phyloP scores from a whole-genome alignment of 495 filamentous ascomycete genomes.

The Paragyromitra xinjiangensis region DNA sequence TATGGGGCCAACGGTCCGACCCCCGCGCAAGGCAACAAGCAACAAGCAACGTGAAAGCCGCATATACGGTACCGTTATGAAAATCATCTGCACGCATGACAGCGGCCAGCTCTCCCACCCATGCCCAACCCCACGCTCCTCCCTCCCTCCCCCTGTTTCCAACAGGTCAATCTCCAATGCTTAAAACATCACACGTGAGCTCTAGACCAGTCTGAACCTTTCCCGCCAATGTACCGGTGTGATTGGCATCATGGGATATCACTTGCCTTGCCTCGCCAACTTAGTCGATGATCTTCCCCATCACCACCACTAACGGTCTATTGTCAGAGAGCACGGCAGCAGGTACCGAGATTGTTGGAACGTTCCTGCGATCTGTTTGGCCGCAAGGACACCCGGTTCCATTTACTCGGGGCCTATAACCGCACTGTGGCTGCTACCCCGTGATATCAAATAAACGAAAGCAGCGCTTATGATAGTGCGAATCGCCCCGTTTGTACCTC shows the following conservation, averaged over 20 bases:
- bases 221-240: neutral
- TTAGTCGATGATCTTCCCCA: slow-evolving; percentile 21
- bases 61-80: slow-evolving; percentile 29
- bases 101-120: slow-evolving; percentile 26
- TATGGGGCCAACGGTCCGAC: slow-evolving; percentile 43
- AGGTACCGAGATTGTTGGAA: slow-evolving; percentile 32
- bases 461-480: neutral
- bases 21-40: slow-evolving; percentile 33
- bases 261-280: slow-evolving; percentile 28
- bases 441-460: neutral
- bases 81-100: slow-evolving; percentile 50
- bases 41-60: slow-evolving; percentile 10
- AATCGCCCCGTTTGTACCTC: neutral
- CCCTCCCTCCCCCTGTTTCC: slow-evolving; percentile 12
- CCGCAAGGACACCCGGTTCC: slow-evolving; percentile 8
- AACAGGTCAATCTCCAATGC: slow-evolving; percentile 36
- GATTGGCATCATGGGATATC: slow-evolving; percentile 40
- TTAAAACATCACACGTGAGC: slow-evolving; percentile 35
- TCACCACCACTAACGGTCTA: neutral
- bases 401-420: slow-evolving; percentile 16
- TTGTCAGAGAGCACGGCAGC: slow-evolving; percentile 19
- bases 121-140: slow-evolving; percentile 14
- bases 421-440: slow-evolving; percentile 3
- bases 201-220: slow-evolving; percentile 10
- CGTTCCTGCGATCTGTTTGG: slow-evolving; percentile 29